A percentile compares a stretch with the other conserved stretches of the same genome.
These are phyloP conservation scores for Pochonia chlamydosporia DNA, from an alignment of 2,329 filamentous ascomycete species.

Conservation along the genomic window DNA sequence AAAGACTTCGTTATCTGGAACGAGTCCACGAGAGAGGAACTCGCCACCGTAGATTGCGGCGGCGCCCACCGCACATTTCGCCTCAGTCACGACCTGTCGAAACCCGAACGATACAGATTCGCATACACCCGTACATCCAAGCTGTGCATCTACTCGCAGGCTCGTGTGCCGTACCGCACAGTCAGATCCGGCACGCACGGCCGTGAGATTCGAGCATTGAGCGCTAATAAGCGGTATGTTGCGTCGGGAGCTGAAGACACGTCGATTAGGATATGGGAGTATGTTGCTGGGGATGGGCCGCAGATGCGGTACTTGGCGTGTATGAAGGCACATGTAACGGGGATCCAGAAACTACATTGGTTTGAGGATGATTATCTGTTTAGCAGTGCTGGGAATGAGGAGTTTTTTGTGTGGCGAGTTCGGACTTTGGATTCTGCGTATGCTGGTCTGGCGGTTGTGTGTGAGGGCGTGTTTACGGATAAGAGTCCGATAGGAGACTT, in stretches of 20 bases:
- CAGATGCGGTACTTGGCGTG: conserved; percentile 50
- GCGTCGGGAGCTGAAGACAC: conserved; percentile 71
- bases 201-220: conserved; percentile 65
- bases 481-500: conserved; percentile 56
- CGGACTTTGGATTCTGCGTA: conserved; percentile 44
- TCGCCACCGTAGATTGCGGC: conserved; percentile 72
- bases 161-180: conserved; percentile 31
- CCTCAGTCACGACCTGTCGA: conserved; percentile 23
- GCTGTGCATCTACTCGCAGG: conserved; percentile 42
- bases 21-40: conserved; percentile 61
- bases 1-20: conserved; percentile 80
- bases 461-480: conserved; percentile 49
- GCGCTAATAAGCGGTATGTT: conserved; percentile 34
- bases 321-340: conserved; percentile 73
- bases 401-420: conserved; percentile 81
- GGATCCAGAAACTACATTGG: conserved; percentile 78
- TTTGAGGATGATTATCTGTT: conserved; percentile 67
- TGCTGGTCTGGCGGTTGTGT: conserved; percentile 46
- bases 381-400: conserved; percentile 81
- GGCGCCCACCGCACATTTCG: conserved; percentile 77
- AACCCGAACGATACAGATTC: conserved; percentile 41
- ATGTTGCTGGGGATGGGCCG: conserved; percentile 18
- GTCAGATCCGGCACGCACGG: conserved; percentile 74
- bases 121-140: conserved; percentile 68
- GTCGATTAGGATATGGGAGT: conserved; percentile 66